Evolutionary conservation across 202 grass and related monocot genomes (phyloP), one percentile per base, ranked within the genome.

Genomic region (Panicum hallii): DNA sequence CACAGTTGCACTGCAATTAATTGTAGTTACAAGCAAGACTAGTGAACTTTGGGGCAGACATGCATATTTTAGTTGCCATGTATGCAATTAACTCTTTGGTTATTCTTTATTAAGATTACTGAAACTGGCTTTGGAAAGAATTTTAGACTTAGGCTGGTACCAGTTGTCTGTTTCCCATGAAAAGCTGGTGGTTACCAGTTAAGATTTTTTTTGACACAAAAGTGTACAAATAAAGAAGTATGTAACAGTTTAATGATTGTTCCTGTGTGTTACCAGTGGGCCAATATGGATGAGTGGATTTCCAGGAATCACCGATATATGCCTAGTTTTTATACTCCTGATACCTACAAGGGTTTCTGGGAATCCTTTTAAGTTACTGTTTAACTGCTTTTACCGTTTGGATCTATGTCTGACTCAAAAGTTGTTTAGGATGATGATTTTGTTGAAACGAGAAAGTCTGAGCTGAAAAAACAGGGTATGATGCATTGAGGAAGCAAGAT

Each of bases 401-500:
- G 17, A 80, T 80, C 34, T 54, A 8, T 79, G 26, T 41, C 78
- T 82, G 50, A 54, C 56, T 66, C 13, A 57, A 65, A 28, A 23
- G 28, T 57, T 84, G 47, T 77, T 16, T 45, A 79, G 75, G 80
- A 84, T 79, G 58, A 41, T 79, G 58, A 73, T 65, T 63, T 55
- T 46, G 9, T 88, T 79, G 61, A 83, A 22, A 54, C 4, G 6
- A 88, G 41, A 32, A 83, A 47, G 56, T 83, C 86, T 73, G 86
- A 83, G 46, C 47, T 88, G 66, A 79, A 45, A 72, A 50, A 42
- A 36, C 30, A 88, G 63, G 86, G 46, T 61, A 72, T 65, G 67
- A 79, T 56, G 86, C 86, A 78, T 78, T 78, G 55, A 30, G 71
- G 15, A 83, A 64, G 80, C 23, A 88, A 41, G 80, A 87, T 70